A percentile compares a stretch with the other conserved stretches of the same genome.
These are phyloP conservation scores for Aspergillus udagawae DNA, from an alignment of 2,329 filamentous ascomycete species.

Conservation along the genomic window DNA sequence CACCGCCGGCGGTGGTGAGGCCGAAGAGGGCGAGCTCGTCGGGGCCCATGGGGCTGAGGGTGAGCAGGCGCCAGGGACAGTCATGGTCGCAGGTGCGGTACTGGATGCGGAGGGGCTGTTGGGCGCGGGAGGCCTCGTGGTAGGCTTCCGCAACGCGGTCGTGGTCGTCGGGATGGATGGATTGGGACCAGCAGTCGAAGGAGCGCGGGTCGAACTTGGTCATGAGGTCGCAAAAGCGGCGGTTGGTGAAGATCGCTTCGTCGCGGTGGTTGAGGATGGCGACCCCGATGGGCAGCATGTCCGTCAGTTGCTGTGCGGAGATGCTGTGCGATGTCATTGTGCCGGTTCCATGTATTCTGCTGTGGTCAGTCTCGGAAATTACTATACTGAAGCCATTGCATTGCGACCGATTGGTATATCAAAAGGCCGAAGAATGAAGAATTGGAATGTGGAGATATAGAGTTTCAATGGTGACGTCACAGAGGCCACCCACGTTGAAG, in stretches of 20 bases:
- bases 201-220: constrained; percentile 1
- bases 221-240: constrained; percentile 17
- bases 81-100: constrained; percentile 16
- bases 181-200: constrained; percentile 13
- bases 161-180: constrained; percentile 19
- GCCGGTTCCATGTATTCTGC: not conserved
- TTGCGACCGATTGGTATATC: not conserved
- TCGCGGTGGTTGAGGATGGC: constrained; percentile 19
- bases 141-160: constrained; percentile 12
- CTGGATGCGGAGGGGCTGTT: constrained; percentile 17
- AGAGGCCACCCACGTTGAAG: too few relatives aligned
- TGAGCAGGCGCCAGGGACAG: constrained; percentile 18
- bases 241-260: constrained; percentile 17
- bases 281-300: constrained; percentile 21
- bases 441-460: not conserved
- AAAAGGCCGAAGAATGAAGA: not conserved
- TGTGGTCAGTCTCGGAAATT: too few relatives aligned
- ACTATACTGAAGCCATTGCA: not conserved
- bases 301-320: constrained; percentile 24
- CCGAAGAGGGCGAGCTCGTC: constrained; percentile 10
- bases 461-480: not conserved
- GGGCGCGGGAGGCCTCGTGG: not conserved
- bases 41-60: constrained; percentile 11
- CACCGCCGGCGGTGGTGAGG: constrained; percentile 6
- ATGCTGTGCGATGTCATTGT: not conserved